Percentiles rank a stretch among this genome's conserved stretches.
phyloP scores from a whole-genome alignment of 176 grass and related monocot species.

The Aegilops umbellulata region DNA sequence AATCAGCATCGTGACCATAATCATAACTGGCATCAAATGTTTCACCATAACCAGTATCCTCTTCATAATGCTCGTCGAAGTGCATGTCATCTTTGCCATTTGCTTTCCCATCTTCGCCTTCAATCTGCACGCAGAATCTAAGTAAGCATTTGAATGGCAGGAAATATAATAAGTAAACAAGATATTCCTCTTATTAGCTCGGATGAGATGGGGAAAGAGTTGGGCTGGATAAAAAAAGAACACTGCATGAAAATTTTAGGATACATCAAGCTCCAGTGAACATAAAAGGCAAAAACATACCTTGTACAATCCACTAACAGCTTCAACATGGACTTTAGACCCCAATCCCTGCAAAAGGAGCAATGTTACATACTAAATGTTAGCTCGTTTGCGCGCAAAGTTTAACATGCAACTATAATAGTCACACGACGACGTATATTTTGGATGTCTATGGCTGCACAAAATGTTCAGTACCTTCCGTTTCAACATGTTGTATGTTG shows the following conservation, averaged over 20 bases:
- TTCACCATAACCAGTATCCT: background rate
- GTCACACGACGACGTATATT: background rate
- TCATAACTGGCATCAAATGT: background rate
- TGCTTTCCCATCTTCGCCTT: background rate
- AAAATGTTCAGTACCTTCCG: conserved; percentile 55
- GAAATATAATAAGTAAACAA: background rate
- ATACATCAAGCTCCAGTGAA: background rate
- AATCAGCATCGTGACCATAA: background rate
- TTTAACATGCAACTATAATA: background rate
- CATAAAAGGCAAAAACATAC: conserved; percentile 48
- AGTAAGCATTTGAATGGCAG: background rate
- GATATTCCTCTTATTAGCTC: background rate
- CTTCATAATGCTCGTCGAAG: background rate
- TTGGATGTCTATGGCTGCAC: background rate
- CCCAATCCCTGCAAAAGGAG: conserved; percentile 50
- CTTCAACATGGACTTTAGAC: conserved; percentile 64
- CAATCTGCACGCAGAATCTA: background rate
- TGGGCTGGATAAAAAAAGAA: background rate
- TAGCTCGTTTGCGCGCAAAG: background rate
- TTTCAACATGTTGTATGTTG: conserved; percentile 82
- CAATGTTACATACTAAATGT: background rate
- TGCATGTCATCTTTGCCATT: background rate
- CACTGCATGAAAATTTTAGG: background rate
- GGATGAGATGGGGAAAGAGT: background rate
- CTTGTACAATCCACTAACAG: conserved; percentile 56